These are phyloP conservation scores for Cicer chorassanicum DNA, from an alignment of 306 rosid species.

Conservation along the genomic window DNA sequence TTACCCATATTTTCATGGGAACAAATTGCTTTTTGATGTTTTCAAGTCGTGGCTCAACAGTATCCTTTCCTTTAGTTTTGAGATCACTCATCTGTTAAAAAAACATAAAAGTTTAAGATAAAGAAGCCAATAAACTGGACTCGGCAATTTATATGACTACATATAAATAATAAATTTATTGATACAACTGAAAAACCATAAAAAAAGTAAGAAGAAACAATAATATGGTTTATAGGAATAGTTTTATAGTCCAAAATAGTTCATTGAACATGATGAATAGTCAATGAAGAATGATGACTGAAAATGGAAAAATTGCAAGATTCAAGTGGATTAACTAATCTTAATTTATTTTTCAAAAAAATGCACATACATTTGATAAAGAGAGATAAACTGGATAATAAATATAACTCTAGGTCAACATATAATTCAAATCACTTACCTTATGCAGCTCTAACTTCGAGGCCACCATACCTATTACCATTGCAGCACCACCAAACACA, in stretches of 20 bases:
- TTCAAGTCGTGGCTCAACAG: slow-evolving; percentile 65
- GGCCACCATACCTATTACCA: slow-evolving; percentile 63
- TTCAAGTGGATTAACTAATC: slow-evolving; percentile 21
- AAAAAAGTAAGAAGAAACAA: neutral
- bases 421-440: slow-evolving; percentile 56
- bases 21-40: slow-evolving; percentile 57
- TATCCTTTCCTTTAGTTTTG: slow-evolving; percentile 65
- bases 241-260: slow-evolving; percentile 20
- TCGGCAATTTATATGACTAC: slow-evolving; percentile 17
- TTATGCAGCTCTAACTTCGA: slow-evolving; percentile 72
- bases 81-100: slow-evolving; percentile 66
- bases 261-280: slow-evolving; percentile 36
- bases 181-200: slow-evolving; percentile 29
- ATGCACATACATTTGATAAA: neutral
- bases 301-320: slow-evolving; percentile 11
- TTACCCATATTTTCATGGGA: slow-evolving; percentile 79
- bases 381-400: neutral
- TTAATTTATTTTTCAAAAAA: neutral
- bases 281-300: slow-evolving; percentile 18
- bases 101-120: slow-evolving; percentile 21
- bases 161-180: neutral
- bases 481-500: slow-evolving; percentile 76
- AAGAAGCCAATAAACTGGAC: slow-evolving; percentile 33
- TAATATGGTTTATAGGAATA: neutral
- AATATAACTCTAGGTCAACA: slow-evolving; percentile 32